phyloP scores from a whole-genome alignment of 2,329 filamentous ascomycete genomes.

The Diaporthe helianthi region DNA sequence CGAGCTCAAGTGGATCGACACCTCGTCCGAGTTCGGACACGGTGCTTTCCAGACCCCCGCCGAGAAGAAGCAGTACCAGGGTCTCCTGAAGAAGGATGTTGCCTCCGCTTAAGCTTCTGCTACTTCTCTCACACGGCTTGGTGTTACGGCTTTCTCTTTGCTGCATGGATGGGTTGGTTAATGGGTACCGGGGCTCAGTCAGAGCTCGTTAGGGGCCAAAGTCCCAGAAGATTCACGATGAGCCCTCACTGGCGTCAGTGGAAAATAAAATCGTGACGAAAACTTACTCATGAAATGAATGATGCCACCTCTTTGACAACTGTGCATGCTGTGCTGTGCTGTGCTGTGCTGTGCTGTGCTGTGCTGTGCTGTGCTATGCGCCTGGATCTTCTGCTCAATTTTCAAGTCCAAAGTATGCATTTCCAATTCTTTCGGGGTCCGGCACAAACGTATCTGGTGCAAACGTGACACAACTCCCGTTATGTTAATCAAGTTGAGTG shows the following conservation, averaged over 20 bases:
- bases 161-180: constrained; percentile 34
- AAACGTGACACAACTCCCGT: background rate
- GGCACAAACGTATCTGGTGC: no score
- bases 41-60: constrained; percentile 98
- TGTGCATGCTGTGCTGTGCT: constrained; percentile 1
- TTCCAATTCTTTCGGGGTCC: background rate
- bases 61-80: constrained; percentile 98
- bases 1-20: constrained; percentile 99
- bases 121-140: constrained; percentile 53
- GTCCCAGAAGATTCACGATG: constrained; percentile 26
- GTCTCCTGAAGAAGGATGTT: constrained; percentile 99
- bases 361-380: no score
- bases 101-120: constrained; percentile 54
- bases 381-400: background rate
- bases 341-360: no score
- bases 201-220: constrained; percentile 28
- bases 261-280: constrained; percentile 29
- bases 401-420: no score
- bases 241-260: constrained; percentile 29
- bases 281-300: constrained; percentile 28
- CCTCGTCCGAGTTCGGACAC: constrained; percentile 99
- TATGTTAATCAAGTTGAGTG: background rate
- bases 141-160: constrained; percentile 59
- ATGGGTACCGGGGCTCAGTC: constrained; percentile 30
- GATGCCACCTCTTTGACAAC: constrained; percentile 26